Evolutionary conservation across 345 rosid species (phyloP).

Genomic region (Populus euphratica): DNA sequence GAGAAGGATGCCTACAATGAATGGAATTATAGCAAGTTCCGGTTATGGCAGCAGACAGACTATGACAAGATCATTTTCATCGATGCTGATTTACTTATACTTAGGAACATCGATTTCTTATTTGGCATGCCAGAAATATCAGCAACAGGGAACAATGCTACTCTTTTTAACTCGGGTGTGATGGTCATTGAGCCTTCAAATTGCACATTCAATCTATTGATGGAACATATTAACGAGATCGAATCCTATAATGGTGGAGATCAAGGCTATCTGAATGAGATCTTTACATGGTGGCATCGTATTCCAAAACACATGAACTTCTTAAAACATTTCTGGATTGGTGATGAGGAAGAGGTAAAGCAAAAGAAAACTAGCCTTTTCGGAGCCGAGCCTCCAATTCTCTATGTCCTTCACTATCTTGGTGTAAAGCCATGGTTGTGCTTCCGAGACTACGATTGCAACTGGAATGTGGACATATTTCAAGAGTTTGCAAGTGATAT

Average conservation of each 20-base stretch:
- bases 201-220: slow-evolving; percentile 30
- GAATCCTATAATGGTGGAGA: slow-evolving; percentile 37
- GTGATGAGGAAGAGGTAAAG: slow-evolving; percentile 27
- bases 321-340: slow-evolving; percentile 35
- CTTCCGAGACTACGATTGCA: slow-evolving; percentile 33
- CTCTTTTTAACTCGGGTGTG: slow-evolving; percentile 33
- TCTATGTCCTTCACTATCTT: slow-evolving; percentile 31
- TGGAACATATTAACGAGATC: slow-evolving; percentile 33
- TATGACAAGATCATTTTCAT: slow-evolving; percentile 86
- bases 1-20: slow-evolving; percentile 76
- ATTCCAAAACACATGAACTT: slow-evolving; percentile 32
- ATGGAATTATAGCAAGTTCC: slow-evolving; percentile 93
- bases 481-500: slow-evolving; percentile 31
- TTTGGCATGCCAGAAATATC: slow-evolving; percentile 89
- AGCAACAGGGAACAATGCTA: slow-evolving; percentile 47
- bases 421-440: slow-evolving; percentile 38
- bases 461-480: slow-evolving; percentile 29
- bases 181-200: slow-evolving; percentile 37
- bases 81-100: slow-evolving; percentile 82
- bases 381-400: slow-evolving; percentile 28
- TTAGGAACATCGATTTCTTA: slow-evolving; percentile 77
- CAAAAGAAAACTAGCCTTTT: slow-evolving; percentile 28
- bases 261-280: slow-evolving; percentile 32
- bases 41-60: slow-evolving; percentile 84
- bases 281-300: slow-evolving; percentile 37